Conservation (phyloP, 306 rosid genomes). For the Trifolium dubium region DNA sequence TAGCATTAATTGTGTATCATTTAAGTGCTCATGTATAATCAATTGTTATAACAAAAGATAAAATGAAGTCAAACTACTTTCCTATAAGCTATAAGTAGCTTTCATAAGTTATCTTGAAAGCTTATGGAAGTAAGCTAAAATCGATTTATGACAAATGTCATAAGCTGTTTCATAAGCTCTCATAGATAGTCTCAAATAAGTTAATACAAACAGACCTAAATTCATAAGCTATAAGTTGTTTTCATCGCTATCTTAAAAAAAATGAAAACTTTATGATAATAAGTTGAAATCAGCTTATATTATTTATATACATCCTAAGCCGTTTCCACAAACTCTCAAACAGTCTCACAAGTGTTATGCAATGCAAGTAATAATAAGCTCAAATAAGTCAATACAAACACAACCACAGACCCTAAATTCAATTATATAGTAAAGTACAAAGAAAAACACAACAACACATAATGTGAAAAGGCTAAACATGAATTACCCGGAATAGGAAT, state of each 20-base stretch:
- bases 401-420: not conserved
- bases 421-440: not conserved
- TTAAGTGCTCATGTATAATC: not conserved
- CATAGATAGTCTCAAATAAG: not conserved
- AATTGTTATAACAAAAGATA: not conserved
- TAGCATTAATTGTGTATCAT: not conserved
- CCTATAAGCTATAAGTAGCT: not conserved
- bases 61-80: not conserved
- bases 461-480: not conserved
- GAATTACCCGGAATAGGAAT: slow-evolving; percentile 81
- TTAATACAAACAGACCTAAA: not conserved
- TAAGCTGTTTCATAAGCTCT: not conserved
- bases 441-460: not conserved
- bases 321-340: not conserved
- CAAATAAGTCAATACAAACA: not conserved
- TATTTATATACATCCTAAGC: not conserved
- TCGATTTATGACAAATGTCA: not conserved
- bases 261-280: not conserved
- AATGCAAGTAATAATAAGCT: too few relatives aligned
- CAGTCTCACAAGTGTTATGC: not conserved
- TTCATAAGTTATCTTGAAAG: not conserved
- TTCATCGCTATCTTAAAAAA: not conserved
- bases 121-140: not conserved
- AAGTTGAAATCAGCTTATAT: not conserved
- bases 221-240: not conserved